Evolutionary conservation across 306 rosid genomes (phyloP), one percentile per base, ranked within the genome.

Genomic region (Acmispon strigosus): DNA sequence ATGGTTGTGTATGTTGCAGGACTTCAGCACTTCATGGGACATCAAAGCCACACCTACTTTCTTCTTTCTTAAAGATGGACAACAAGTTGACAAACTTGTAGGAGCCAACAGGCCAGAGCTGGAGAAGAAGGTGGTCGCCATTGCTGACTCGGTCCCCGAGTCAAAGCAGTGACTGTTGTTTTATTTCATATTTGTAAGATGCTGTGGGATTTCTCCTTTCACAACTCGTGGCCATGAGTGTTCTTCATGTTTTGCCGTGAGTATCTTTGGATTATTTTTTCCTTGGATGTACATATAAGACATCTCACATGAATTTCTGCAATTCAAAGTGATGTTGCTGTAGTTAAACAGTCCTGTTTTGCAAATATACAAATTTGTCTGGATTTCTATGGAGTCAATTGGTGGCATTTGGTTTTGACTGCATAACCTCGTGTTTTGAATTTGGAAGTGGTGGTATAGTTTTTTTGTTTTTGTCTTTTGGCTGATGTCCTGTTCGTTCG

Each of bases 1-100:
- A 56, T 71, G 68, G 39, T 43, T 80, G 70, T 62, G 52, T 60
- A 37, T 76, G 66, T 57, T 79, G 71, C 86, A 95, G 99, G 99
- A 95, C 24, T 95, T 95, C 62, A 91, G 97, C 82, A 77, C 92
- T 69, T 79, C 96, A 10, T 95, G 96, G 99, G 99, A 95, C 70
- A 91, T 95, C 59, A 95, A 95, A 79, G 99, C 97, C 67, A 95
- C 99, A 54, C 99, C 99, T 1, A 95, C 99, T 12, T 95, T 95
- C 85, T 95, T 95, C 87, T 89, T 95, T 84, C 91, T 95, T 10
- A 83, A 76, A 82, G 88, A 89, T 55, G 97, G 97, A 5, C 65
- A 91, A 80, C 87, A 95, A 79, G 4, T 95, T 29, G 99, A 91
- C 84, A 95, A 95, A 84, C 99, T 95, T 24, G 99, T 95, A 0